Evolutionary conservation across 768 basidiomycete species (phyloP).

Genomic region (Pleurotus djamor): DNA sequence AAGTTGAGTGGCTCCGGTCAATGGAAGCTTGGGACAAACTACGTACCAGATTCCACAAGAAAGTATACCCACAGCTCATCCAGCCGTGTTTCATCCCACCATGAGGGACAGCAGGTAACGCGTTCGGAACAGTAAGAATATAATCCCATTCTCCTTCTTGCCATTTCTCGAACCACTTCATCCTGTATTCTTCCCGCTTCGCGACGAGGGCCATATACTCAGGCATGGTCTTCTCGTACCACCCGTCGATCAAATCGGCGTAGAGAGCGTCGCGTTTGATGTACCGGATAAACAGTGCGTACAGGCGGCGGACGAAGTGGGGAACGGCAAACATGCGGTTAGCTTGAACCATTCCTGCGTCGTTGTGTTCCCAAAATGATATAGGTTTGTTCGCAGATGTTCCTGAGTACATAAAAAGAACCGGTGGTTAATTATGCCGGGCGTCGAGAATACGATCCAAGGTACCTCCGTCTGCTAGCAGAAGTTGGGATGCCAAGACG

Average conservation of each 20-base stretch:
- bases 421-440: not conserved
- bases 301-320: constrained; percentile 40
- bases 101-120: constrained; percentile 53
- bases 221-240: constrained; percentile 37
- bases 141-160: constrained; percentile 55
- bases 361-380: constrained; percentile 40
- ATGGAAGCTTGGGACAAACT: not conserved
- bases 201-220: constrained; percentile 51
- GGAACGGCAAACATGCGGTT: constrained; percentile 43
- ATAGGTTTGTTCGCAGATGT: constrained; percentile 31
- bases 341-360: constrained; percentile 40
- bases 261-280: constrained; percentile 50
- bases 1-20: not conserved
- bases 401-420: constrained; percentile 7
- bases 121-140: constrained; percentile 57
- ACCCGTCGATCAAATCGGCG: constrained; percentile 49
- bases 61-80: constrained; percentile 56
- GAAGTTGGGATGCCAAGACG: constrained; percentile 48
- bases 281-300: constrained; percentile 49
- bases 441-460: not conserved
- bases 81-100: constrained; percentile 50
- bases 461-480: constrained; percentile 48
- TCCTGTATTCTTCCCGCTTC: constrained; percentile 41
- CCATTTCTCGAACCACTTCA: constrained; percentile 45
- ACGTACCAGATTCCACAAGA: constrained; percentile 60